Conservation (phyloP, 345 rosid species). For the Acer saccharum region DNA sequence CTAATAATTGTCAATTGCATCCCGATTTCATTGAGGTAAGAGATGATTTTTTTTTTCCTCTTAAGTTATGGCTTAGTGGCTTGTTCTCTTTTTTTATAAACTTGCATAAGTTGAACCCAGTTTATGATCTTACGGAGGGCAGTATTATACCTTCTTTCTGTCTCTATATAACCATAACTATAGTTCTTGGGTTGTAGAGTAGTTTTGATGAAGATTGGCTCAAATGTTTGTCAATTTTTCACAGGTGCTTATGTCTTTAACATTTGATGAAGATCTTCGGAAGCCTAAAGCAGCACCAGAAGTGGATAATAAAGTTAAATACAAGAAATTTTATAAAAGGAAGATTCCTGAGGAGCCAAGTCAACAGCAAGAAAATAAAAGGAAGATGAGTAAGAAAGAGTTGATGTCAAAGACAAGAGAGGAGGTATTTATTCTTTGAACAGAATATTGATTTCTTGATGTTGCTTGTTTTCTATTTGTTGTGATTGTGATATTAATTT, state of each 20-base stretch:
- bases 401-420: conserved; percentile 68
- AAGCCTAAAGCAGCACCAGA: conserved; percentile 37
- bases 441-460: background rate
- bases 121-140: background rate
- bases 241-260: conserved; percentile 85
- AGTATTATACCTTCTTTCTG: background rate
- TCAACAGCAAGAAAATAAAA: conserved; percentile 52
- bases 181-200: background rate
- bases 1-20: conserved; percentile 81
- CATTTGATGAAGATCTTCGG: conserved; percentile 81
- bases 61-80: background rate
- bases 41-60: background rate
- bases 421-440: conserved; percentile 50
- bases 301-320: conserved; percentile 42
- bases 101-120: background rate
- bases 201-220: background rate
- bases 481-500: background rate
- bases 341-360: conserved; percentile 55
- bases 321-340: conserved; percentile 61
- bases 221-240: conserved; percentile 7
- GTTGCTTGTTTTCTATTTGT: conserved; percentile 1
- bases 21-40: conserved; percentile 81
- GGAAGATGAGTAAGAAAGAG: conserved; percentile 73
- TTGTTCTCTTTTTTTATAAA: background rate
- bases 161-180: background rate